A percentile compares a stretch with the other conserved stretches of the same genome.
These are phyloP conservation scores for Talaromyces proteolyticus DNA, from an alignment of 495 filamentous ascomycete species.

Conservation along the genomic window DNA sequence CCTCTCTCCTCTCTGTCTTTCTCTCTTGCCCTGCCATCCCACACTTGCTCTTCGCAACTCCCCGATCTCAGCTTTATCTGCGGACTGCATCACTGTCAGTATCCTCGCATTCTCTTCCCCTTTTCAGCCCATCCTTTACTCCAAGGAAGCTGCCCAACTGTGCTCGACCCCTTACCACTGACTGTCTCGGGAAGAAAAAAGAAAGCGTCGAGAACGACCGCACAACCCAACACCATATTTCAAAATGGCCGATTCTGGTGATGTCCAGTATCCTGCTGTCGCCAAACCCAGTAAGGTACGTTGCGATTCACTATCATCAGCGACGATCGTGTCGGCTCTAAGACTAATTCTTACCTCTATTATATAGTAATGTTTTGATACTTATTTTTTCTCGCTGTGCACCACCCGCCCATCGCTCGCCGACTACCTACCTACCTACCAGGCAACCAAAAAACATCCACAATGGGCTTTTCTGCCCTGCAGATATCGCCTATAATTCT, in stretches of 20 bases:
- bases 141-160: too few species aligned
- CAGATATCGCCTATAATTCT: slow-evolving; percentile 6
- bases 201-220: neutral
- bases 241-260: slow-evolving; percentile 25
- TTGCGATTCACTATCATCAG: slow-evolving; percentile 4
- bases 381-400: neutral
- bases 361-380: slow-evolving; percentile 12
- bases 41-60: too few species aligned
- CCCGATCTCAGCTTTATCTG: too few species aligned
- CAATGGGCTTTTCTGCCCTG: neutral
- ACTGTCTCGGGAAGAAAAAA: too few species aligned
- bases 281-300: slow-evolving; percentile 38
- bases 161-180: neutral
- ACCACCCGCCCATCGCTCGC: neutral
- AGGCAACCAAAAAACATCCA: too few species aligned
- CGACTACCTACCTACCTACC: too few species aligned
- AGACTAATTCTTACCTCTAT: neutral
- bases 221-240: neutral
- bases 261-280: slow-evolving; percentile 38
- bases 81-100: too few species aligned
- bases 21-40: too few species aligned
- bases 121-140: too few species aligned
- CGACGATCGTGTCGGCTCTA: neutral
- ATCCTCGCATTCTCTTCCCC: too few species aligned
- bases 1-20: neutral